Percentiles rank a stretch among this genome's conserved stretches.
Conservation (phyloP, 805 yeast genomes). For the Ogataea allantospora region DNA sequence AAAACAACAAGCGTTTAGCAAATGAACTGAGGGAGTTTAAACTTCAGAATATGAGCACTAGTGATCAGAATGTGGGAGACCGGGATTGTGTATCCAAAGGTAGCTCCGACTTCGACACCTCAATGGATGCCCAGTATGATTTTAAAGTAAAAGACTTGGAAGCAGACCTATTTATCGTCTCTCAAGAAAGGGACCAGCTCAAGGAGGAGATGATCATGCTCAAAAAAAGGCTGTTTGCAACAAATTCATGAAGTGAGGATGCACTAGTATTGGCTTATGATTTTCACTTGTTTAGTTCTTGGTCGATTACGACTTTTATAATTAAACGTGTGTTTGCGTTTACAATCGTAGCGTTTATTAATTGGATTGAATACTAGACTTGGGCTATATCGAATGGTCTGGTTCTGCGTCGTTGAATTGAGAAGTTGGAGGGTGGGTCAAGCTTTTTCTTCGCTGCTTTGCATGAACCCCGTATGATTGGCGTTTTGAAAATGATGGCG, state of each 20-base stretch:
- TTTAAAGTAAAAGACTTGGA: slow-evolving; percentile 78
- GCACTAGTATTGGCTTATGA: too few relatives aligned
- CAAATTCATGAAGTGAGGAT: neutral
- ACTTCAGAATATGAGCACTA: slow-evolving; percentile 27
- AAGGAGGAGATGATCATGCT: slow-evolving; percentile 56
- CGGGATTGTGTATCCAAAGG: too few relatives aligned
- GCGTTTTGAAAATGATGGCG: slow-evolving; percentile 32
- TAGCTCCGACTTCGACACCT: neutral
- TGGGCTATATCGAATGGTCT: neutral
- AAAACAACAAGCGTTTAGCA: slow-evolving; percentile 50
- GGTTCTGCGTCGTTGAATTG: neutral
- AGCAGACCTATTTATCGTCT: slow-evolving; percentile 77
- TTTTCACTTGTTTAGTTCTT: too few relatives aligned
- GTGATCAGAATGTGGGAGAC: neutral
- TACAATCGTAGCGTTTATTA: neutral
- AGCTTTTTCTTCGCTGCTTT: slow-evolving; percentile 16
- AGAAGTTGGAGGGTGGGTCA: neutral
- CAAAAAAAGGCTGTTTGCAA: slow-evolving; percentile 52
- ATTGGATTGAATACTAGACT: neutral
- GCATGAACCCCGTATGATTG: slow-evolving; percentile 30
- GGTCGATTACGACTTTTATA: too few relatives aligned
- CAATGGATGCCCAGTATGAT: slow-evolving; percentile 56
- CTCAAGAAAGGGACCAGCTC: slow-evolving; percentile 80
- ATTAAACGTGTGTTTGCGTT: too few relatives aligned
- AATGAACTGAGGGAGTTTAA: slow-evolving; percentile 70